Evolutionary conservation across 495 filamentous ascomycete species (phyloP).

Genomic region (Thermochaetoides thermophila): DNA sequence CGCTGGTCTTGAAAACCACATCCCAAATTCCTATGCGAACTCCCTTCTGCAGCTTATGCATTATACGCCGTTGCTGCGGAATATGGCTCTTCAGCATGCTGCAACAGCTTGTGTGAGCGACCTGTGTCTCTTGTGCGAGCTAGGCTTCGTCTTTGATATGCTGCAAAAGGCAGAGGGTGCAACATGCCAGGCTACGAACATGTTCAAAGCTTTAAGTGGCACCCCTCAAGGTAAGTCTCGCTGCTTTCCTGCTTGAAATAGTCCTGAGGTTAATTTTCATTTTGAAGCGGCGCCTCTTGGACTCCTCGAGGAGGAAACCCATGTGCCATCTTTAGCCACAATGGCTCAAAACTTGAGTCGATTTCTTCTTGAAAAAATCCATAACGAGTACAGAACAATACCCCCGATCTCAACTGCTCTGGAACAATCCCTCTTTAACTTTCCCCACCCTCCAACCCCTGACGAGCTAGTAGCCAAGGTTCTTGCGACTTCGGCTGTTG

Average conservation of each 20-base stretch:
- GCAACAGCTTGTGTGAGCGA: constrained; percentile 70
- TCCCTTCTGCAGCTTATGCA: constrained; percentile 81
- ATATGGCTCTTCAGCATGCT: constrained; percentile 79
- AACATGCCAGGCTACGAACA: constrained; percentile 94
- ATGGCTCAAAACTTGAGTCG: constrained; percentile 14
- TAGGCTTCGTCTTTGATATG: constrained; percentile 97
- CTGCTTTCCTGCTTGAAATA: neutral
- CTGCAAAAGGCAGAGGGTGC: constrained; percentile 84
- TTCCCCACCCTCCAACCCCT: constrained; percentile 5
- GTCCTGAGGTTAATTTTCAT: constrained; percentile 4
- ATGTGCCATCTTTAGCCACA: constrained; percentile 20
- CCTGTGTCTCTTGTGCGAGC: constrained; percentile 77
- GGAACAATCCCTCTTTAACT: constrained; percentile 13
- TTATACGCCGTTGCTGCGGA: constrained; percentile 77
- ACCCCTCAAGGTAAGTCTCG: constrained; percentile 44
- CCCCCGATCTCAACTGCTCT: constrained; percentile 14
- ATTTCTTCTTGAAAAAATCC: constrained; percentile 17
- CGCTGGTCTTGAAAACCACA: constrained; percentile 90
- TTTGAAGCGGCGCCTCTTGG: constrained; percentile 46
- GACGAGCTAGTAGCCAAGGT: constrained; percentile 14
- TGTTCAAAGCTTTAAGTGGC: constrained; percentile 74
- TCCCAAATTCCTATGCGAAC: constrained; percentile 91
- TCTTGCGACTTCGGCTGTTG: constrained; percentile 27
- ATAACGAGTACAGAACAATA: constrained; percentile 15
- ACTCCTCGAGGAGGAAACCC: constrained; percentile 62